Conservation (phyloP, 1,284 basidiomycete genomes). For the Rugosomyces carneus region DNA sequence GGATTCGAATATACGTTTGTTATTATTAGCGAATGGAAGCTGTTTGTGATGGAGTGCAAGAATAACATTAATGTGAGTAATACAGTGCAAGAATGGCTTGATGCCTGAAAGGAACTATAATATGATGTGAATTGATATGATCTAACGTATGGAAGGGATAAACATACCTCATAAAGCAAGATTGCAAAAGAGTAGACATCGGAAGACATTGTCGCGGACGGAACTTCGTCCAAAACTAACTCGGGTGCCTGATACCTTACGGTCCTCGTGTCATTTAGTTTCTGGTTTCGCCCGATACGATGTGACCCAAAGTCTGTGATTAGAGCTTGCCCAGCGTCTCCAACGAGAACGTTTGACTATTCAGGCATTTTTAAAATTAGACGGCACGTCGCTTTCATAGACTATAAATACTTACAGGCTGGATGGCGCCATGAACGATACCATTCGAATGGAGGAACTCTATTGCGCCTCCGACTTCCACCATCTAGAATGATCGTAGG, state of each 20-base stretch:
- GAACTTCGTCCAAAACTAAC: background rate
- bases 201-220: background rate
- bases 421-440: constrained; percentile 5
- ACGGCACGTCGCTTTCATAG: background rate
- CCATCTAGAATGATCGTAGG: background rate
- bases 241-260: background rate
- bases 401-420: background rate
- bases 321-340: background rate
- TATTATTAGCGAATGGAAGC: background rate
- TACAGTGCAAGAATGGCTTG: background rate
- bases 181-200: background rate
- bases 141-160: background rate
- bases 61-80: background rate
- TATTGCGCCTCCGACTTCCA: constrained; percentile 3
- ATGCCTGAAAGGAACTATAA: background rate
- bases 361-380: background rate
- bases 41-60: background rate
- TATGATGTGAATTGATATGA: background rate
- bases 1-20: background rate
- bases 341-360: background rate
- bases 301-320: background rate
- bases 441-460: constrained; percentile 7
- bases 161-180: background rate
- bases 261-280: background rate
- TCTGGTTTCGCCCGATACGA: background rate